These are phyloP conservation scores for Cutaneotrichosporon mucoides DNA, from an alignment of 1,284 basidiomycete genomes.

Conservation along the genomic window DNA sequence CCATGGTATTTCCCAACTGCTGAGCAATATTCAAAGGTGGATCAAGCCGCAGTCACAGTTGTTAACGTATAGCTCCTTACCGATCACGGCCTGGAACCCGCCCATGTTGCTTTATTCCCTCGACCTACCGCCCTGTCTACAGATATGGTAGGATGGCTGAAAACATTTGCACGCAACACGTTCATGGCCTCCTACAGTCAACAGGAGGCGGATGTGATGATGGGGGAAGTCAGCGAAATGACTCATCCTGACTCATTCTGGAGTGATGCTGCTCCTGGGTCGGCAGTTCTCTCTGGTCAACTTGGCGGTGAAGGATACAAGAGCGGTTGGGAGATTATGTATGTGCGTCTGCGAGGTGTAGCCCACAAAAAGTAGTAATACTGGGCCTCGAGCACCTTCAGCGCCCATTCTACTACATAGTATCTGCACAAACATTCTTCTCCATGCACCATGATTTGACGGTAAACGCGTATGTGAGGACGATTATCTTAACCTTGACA, in stretches of 20 bases:
- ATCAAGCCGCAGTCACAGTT: not conserved
- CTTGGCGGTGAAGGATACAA: constrained; percentile 8
- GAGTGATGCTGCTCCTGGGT: constrained; percentile 31
- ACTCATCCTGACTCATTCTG: constrained; percentile 58
- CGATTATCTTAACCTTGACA: not conserved
- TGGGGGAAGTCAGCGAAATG: constrained; percentile 62
- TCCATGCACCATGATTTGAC: no score
- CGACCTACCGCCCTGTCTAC: constrained; percentile 63
- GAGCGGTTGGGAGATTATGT: constrained; percentile 65
- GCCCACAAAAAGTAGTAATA: constrained; percentile 20
- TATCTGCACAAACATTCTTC: no score
- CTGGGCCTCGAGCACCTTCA: not conserved
- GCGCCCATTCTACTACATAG: not conserved
- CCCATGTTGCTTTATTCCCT: constrained; percentile 60
- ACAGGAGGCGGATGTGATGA: constrained; percentile 58
- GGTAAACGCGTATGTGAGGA: no score
- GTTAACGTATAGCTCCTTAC: constrained; percentile 54
- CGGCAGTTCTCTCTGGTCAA: constrained; percentile 7
- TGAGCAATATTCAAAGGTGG: constrained; percentile 58
- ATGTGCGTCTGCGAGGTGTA: constrained; percentile 62
- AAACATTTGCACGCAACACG: constrained; percentile 61
- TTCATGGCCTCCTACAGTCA: constrained; percentile 57
- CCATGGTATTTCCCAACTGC: constrained; percentile 80
- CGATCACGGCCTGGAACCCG: constrained; percentile 57
- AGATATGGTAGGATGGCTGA: constrained; percentile 65